Base-by-base conservation (phyloP, 768 basidiomycete species). In the Tricholoma bakamatsutake region DNA sequence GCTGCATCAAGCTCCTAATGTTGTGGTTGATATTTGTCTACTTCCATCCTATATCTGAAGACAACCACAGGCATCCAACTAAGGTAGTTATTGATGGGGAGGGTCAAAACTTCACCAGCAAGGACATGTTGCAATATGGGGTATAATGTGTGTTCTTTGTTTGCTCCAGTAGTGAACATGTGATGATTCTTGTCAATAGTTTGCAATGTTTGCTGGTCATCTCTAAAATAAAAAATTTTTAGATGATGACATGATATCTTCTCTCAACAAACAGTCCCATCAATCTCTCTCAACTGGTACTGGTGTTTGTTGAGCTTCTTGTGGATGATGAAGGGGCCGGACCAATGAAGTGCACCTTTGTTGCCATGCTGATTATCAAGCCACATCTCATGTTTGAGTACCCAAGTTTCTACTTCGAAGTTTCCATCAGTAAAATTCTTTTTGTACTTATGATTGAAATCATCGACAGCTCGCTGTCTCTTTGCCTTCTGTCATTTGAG, bases 311-410 rank as follows among this genome's bases (percentile, higher is more conserved):
- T 35, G 9, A 58, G 34, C 28, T 35, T 50, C 31, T 42, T n/a
- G 35, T 55, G 57, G 27, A 58, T 18, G 45, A 54, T 51, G 17
- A 43, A 8, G 58, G 21, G 21, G 3, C 21, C 21, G 3, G 21
- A 24, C 21, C 21, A 24, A 1, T 3, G 21, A 24, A 24, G 56
- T 2, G 50, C 28, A 2, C 40, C 43, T 10, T 52, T 59, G 46
- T 64, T 63, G 2, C 70, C 69, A 10, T 66, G 64, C 50, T 67
- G 68, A 0, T 58, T 52, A 48, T 71, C 69, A 0, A 71, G 47
- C 57, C 62, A 61, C 0, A 67, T 67, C 57, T 73, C 66, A 21
- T 67, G 66, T 0, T 67, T 24, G 10, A 69, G 61, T 0, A 73
- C 71, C 61, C 64, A 71, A 33, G 64, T 67, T 0, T 70, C 69